These are phyloP conservation scores for Cryphonectria nitschkei DNA, from an alignment of 2,329 filamentous ascomycete genomes.

Conservation along the genomic window DNA sequence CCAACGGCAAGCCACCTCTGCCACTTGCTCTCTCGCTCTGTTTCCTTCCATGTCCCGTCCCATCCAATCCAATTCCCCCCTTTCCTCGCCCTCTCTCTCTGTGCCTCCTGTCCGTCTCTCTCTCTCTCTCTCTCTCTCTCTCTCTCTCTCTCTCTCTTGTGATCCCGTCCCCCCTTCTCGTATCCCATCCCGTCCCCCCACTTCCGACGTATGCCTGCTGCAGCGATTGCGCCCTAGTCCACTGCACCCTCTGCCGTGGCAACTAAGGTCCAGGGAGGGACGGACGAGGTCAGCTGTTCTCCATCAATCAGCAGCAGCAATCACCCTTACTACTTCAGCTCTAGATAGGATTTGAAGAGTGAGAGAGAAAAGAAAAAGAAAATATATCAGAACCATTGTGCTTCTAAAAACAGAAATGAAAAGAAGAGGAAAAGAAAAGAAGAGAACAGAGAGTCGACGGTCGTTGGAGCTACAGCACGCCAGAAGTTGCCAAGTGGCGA, in stretches of 20 bases:
- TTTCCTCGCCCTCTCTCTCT: neutral
- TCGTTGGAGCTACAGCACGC: neutral
- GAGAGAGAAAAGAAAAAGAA: neutral
- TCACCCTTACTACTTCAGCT: neutral
- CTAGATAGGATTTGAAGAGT: neutral
- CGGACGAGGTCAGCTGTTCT: neutral
- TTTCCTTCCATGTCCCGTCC: neutral
- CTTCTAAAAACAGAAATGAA: neutral
- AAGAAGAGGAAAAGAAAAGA: neutral
- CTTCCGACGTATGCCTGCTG: neutral
- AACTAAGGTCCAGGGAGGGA: neutral
- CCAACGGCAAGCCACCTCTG: slow-evolving; percentile 5
- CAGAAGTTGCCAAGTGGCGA: neutral
- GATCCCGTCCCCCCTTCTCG: neutral
- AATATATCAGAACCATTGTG: no score
- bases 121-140: neutral
- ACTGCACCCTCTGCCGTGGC: neutral
- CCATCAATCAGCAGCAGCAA: neutral
- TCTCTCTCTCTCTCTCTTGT: neutral
- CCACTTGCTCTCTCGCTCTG: neutral
- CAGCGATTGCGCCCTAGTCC: neutral
- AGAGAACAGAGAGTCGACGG: neutral
- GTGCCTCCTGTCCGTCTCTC: neutral
- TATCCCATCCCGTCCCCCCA: neutral
- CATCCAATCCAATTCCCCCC: neutral